Evolutionary conservation across 2,329 filamentous ascomycete genomes (phyloP).

Genomic region (Beauveria medogensis): DNA sequence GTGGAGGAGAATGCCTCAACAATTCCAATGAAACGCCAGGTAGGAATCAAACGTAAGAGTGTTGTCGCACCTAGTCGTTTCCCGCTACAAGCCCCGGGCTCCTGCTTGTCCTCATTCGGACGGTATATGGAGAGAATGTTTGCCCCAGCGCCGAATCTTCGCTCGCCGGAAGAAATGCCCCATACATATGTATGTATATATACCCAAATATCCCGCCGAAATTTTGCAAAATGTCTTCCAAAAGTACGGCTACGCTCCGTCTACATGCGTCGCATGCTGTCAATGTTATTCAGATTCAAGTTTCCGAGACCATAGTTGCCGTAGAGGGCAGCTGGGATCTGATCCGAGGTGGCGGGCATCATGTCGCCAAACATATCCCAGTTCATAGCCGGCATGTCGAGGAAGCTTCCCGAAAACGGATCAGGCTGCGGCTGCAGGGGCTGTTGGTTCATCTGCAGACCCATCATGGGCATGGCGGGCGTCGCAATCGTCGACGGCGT

Average conservation of each 20-base stretch:
- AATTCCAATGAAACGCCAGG: background rate
- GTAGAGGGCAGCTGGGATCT: slow-evolving; percentile 25
- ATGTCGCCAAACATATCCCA: slow-evolving; percentile 12
- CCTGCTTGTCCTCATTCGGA: background rate
- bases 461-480: slow-evolving; percentile 7
- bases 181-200: background rate
- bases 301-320: slow-evolving; percentile 22
- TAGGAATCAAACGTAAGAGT: background rate
- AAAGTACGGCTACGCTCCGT: too few relatives aligned
- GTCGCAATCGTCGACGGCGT: background rate
- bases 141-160: background rate
- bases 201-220: background rate
- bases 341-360: slow-evolving; percentile 18
- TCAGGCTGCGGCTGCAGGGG: background rate
- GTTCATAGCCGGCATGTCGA: slow-evolving; percentile 7
- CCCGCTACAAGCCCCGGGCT: background rate
- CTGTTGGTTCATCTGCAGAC: slow-evolving; percentile 3
- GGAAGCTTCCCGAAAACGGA: background rate
- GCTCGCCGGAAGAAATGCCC: background rate
- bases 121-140: background rate
- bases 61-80: background rate
- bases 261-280: slow-evolving; percentile 7
- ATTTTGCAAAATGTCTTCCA: background rate
- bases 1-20: background rate
- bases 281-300: slow-evolving; percentile 16